These are phyloP conservation scores for Hanseniaspora clermontiae DNA, from an alignment of 805 yeast genomes.

Conservation along the genomic window DNA sequence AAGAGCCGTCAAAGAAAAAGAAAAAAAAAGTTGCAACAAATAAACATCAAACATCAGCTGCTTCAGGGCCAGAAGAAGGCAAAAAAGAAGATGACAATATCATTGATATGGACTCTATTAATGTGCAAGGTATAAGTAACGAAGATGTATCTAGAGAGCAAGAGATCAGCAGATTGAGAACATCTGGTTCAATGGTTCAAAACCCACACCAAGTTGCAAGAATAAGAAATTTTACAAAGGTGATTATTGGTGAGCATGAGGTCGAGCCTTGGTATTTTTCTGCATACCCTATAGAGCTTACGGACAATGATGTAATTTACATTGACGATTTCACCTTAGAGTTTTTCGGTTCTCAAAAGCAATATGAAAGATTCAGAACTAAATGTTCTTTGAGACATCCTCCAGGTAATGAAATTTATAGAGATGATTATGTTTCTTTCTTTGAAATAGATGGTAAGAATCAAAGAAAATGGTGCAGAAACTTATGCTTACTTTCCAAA, in stretches of 20 bases:
- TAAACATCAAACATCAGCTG: constrained; percentile 17
- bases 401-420: constrained; percentile 93
- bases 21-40: constrained; percentile 28
- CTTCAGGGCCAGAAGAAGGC: constrained; percentile 24
- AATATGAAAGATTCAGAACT: constrained; percentile 79
- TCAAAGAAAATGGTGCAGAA: constrained; percentile 95
- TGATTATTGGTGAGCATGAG: constrained; percentile 77
- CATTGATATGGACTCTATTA: constrained; percentile 71
- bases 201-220: constrained; percentile 73
- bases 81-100: constrained; percentile 35
- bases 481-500: constrained; percentile 79
- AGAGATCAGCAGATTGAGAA: constrained; percentile 80
- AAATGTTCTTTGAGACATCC: constrained; percentile 89
- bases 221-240: constrained; percentile 66
- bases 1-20: constrained; percentile 25
- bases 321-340: constrained; percentile 84
- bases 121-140: constrained; percentile 65
- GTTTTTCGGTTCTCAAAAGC: constrained; percentile 78
- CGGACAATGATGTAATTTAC: constrained; percentile 81
- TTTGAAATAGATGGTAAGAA: constrained; percentile 95
- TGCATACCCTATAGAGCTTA: constrained; percentile 88
- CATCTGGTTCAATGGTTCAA: constrained; percentile 97
- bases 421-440: constrained; percentile 85
- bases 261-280: constrained; percentile 99
- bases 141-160: constrained; percentile 76